Evolutionary conservation across 108 stramenopile species (phyloP).

Genomic region (Pseudonitzschia delicatissima): DNA sequence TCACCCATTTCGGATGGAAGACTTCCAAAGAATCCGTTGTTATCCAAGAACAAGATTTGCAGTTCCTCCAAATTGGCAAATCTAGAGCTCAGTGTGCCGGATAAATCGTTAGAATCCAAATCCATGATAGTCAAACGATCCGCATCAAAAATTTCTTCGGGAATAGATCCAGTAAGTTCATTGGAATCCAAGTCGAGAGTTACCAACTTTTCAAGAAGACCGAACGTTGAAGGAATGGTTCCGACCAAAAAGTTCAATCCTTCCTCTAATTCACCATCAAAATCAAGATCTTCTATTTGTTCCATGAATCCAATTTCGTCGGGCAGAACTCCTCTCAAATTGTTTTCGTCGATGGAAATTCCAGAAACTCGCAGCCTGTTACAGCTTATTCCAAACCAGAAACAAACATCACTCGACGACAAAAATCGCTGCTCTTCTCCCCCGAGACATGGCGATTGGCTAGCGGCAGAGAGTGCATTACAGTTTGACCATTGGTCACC

Average conservation of each 20-base stretch:
- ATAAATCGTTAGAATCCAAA: conserved; percentile 57
- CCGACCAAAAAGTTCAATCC: conserved; percentile 21
- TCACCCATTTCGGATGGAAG: conserved; percentile 35
- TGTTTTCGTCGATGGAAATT: conserved; percentile 44
- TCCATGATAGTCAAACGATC: conserved; percentile 43
- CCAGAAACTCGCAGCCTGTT: conserved; percentile 25
- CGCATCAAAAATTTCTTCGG: conserved; percentile 32
- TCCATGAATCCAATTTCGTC: conserved; percentile 18
- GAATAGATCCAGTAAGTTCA: conserved; percentile 34
- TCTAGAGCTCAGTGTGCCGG: conserved; percentile 52
- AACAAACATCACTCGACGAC: conserved; percentile 40
- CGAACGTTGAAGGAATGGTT: conserved; percentile 33
- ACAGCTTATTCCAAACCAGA: conserved; percentile 46
- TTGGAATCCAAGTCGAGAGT: conserved; percentile 40
- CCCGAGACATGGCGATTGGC: conserved; percentile 5
- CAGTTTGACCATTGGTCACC: conserved; percentile 49
- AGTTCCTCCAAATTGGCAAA: conserved; percentile 37
- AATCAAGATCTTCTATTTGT: conserved; percentile 27
- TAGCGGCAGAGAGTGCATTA: background rate
- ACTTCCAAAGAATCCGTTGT: conserved; percentile 29
- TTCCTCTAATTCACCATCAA: conserved; percentile 28
- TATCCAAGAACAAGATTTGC: conserved; percentile 28
- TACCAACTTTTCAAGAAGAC: conserved; percentile 13
- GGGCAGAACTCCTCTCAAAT: conserved; percentile 23
- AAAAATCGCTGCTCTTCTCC: conserved; percentile 27